Evolutionary conservation across 257 asterid species (phyloP), one percentile per base, ranked within the genome.

Genomic region (Jacaranda mimosifolia): DNA sequence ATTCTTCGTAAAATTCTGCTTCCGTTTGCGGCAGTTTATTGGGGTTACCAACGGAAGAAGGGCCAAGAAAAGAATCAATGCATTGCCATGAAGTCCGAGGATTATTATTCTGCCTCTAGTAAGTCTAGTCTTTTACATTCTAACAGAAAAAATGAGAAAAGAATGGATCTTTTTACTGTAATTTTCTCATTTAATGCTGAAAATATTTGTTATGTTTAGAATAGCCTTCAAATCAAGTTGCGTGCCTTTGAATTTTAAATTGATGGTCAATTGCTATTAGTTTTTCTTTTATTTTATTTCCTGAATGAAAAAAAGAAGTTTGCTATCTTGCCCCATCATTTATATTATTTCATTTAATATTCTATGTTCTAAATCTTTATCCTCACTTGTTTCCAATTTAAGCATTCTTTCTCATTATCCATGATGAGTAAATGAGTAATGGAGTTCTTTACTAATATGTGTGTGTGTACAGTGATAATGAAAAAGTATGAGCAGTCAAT

Each of bases 1-100:
- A 0, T 46, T 81, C 56, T 13, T 35, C 10, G 42, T 12, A 1
- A 6, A 45, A 66, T 38, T 72, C 46, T 56, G 75, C 58, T 60
- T n/a, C 52, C 32, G 21, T 74, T 63, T 53, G 42, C 80, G 63
- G 75, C 81, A 49, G 62, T 19, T 53, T 9, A n/a, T 39, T 73
- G 78, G 79, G 77, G 40, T 42, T 70, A 60, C 71, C 38, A 17
- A 68, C 49, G 7, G 65, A 57, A 46, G 26, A 51, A 74, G 74
- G 62, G 42, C 42, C 11, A n/a, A 13, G 51, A 65, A 39, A 32
- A 72, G 63, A 75, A 80, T 63, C 72, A 77, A 79, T 77, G 86
- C 85, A 77, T 71, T 83, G 76, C 51, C 46, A 85, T 78, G 87
- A 83, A 83, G 85, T 83, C 87, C 11, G 85, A 83, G 68, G 85